Base-by-base conservation (phyloP, 1,284 basidiomycete genomes). In the Calocybe gambosa region DNA sequence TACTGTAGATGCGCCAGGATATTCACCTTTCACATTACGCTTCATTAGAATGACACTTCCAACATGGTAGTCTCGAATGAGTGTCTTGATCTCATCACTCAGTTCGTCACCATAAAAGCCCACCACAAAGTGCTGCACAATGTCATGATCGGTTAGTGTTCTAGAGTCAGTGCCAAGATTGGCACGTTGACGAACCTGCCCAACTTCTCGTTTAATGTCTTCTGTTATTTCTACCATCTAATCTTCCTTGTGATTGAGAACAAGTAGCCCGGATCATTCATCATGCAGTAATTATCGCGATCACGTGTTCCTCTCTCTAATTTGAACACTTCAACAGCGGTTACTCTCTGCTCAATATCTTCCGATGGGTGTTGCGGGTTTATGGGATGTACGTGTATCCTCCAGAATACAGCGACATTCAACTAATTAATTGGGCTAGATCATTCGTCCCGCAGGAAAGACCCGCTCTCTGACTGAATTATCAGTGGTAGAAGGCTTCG, bases 1-100 rank as follows among this genome's bases (percentile, higher is more conserved):
- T 7, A 36, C 21, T 23, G 7, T 7, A 5, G 25, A 16, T 33
- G 49, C 6, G 41, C 8, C 28, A 34, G 21, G 13, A 47, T 65
- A 2, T 23, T 42, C 38, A 78, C 80, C 74, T 57, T 70, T 61
- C 1, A 85, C 69, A 51, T 85, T 86, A 38, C 82, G 66, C 58
- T 74, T 83, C 75, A 85, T 81, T 31, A 85, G 65, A 48, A 85
- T 85, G 15, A 86, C 67, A 58, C 74, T 77, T 5, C 82, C 83
- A 41, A 84, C 66, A 59, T 78, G 65, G 63, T 84, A 84, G 39
- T 82, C 73, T 34, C 62, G 63, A 42, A 85, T 82, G 44, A 85
- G 72, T 0, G 63, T 71, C 53, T 67, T 70, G 53, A 78, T 72
- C 48, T 82, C 69, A n/a, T 74, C 63, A 49, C 62, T 76, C 25